Evolutionary conservation across 225 moss, liverwort and hornwort species (phyloP).

Genomic region (Asterella californica): DNA sequence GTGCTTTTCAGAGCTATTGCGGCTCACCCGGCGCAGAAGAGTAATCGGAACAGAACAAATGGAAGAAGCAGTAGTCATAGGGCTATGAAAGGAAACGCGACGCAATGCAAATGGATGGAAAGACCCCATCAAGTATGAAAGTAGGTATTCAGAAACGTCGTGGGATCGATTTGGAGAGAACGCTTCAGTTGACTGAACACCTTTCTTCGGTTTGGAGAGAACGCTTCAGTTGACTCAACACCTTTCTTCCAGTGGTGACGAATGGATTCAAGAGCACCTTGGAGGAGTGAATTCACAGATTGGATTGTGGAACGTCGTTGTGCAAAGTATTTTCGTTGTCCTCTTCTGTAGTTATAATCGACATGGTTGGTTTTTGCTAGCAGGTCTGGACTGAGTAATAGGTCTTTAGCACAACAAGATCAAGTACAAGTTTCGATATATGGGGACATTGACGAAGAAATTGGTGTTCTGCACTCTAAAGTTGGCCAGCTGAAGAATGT

Average conservation of each 20-base stretch:
- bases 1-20: not conserved
- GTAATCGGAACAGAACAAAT: not conserved
- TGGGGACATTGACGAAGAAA: conserved; percentile 21
- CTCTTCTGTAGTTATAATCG: not conserved
- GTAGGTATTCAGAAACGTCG: not conserved
- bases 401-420: conserved; percentile 11
- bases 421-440: conserved; percentile 10
- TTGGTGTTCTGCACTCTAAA: conserved; percentile 9
- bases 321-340: not conserved
- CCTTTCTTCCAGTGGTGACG: not conserved
- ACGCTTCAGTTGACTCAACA: not conserved
- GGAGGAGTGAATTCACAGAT: not conserved
- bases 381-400: conserved; percentile 18
- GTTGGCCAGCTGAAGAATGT: conserved; percentile 19
- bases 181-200: not conserved
- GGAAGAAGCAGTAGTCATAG: not conserved
- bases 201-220: not conserved
- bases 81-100: not conserved
- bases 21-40: not conserved
- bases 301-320: not conserved
- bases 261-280: not conserved
- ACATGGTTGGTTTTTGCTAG: not conserved
- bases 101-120: too few species aligned
- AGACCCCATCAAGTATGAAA: too few species aligned
- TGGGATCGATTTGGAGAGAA: not conserved